Evolutionary conservation across 352 stramenopile species (phyloP).

Genomic region (Phytophthora kernoviae): DNA sequence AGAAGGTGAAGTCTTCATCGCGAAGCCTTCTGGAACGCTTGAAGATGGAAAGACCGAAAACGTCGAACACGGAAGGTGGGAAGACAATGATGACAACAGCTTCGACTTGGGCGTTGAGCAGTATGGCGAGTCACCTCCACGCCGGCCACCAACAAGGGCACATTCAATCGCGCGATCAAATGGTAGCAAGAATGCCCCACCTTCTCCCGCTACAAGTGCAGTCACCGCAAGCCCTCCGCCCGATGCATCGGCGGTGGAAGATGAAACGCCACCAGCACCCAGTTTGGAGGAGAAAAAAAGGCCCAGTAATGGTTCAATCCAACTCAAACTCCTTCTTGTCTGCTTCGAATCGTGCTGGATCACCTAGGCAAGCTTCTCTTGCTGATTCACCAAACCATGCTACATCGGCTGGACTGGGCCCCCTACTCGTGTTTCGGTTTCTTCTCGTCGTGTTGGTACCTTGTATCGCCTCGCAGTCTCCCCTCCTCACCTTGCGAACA

Average conservation of each 20-base stretch:
- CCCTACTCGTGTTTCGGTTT: no score
- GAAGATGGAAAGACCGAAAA: not conserved
- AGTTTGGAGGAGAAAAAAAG: slow-evolving; percentile 1
- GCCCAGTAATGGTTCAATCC: not conserved
- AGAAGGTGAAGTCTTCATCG: slow-evolving; percentile 23
- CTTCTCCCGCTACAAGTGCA: slow-evolving; percentile 20
- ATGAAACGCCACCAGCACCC: not conserved
- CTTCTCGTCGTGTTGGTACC: not conserved
- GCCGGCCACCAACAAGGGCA: slow-evolving; percentile 25
- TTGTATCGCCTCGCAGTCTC: not conserved
- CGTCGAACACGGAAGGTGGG: slow-evolving; percentile 7
- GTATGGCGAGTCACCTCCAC: slow-evolving; percentile 31
- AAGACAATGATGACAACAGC: slow-evolving; percentile 27
- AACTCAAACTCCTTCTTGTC: slow-evolving; percentile 11
- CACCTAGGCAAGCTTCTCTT: no score
- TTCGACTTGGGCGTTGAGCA: slow-evolving; percentile 26
- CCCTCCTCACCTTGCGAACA: slow-evolving; percentile 1
- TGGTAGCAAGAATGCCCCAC: slow-evolving; percentile 9
- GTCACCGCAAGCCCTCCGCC: slow-evolving; percentile 10
- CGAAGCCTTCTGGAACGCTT: slow-evolving; percentile 9
- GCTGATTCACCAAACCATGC: no score
- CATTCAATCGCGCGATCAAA: slow-evolving; percentile 15
- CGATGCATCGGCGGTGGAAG: slow-evolving; percentile 5
- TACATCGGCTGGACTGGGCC: no score
- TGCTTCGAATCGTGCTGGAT: slow-evolving; percentile 4